Conservation (phyloP, 2,329 filamentous ascomycete species). For the Colletotrichum navitas region DNA sequence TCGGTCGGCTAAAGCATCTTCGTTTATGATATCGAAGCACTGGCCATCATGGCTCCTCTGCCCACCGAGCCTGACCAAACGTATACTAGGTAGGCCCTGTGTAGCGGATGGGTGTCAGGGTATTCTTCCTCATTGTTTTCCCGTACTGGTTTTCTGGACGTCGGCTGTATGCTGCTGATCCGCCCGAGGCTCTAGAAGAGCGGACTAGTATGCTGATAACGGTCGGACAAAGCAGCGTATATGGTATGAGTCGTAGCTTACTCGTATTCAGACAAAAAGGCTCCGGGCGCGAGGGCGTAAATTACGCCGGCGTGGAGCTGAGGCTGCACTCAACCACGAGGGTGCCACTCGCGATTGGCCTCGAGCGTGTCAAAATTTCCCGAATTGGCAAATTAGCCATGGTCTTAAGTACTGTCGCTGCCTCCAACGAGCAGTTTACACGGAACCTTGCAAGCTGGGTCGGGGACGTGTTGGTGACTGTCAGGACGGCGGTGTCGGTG, state of each 20-base stretch:
- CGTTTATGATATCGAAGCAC: slow-evolving; percentile 39
- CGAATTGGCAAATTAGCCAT: neutral
- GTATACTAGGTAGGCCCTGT: slow-evolving; percentile 2
- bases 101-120: neutral
- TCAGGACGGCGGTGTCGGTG: neutral
- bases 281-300: neutral
- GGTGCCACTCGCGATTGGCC: neutral
- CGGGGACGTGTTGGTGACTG: neutral
- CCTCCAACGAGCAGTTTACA: neutral
- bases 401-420: neutral
- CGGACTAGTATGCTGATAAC: slow-evolving; percentile 14
- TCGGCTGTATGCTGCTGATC: slow-evolving; percentile 1
- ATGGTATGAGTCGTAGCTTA: neutral
- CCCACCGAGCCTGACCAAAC: neutral
- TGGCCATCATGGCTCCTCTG: slow-evolving; percentile 9
- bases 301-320: slow-evolving; percentile 15
- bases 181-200: slow-evolving; percentile 6
- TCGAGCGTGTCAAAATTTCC: neutral
- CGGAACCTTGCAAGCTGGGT: neutral
- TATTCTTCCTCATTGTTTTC: slow-evolving; percentile 6
- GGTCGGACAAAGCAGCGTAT: neutral
- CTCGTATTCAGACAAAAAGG: neutral
- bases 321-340: neutral
- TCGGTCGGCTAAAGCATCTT: slow-evolving; percentile 54
- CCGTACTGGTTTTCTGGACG: neutral